Evolutionary conservation across 2,329 filamentous ascomycete genomes (phyloP), one percentile per base, ranked within the genome.

Genomic region (Chaetomium strumarium): DNA sequence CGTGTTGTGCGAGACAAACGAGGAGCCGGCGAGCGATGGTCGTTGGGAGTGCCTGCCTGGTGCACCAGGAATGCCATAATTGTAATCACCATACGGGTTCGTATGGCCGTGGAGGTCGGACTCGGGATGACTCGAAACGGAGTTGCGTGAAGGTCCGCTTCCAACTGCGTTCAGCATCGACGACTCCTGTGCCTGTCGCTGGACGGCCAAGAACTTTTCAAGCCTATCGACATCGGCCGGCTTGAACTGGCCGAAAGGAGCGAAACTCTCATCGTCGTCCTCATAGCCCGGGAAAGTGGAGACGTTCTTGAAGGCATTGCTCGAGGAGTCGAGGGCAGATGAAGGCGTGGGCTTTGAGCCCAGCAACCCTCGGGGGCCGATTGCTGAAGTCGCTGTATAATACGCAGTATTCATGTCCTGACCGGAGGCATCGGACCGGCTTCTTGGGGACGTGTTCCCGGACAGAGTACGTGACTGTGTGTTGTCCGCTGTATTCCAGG

Each of bases 401-500:
- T 75, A 75, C 36, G 74, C 63, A 30, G 71, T 66, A 16, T 71
- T 66, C 11, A 74, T 59, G 40, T 78, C 77, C 34, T 72, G 66
- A 30, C 74, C 72, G 9, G 55, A 43, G 17, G 52, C 45, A 51
- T 68, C 72, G 39, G 79, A 72, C 55, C 80, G 75, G 52, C 79
- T 74, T 40, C 76, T 76, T 3, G 84, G 83, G 13, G 84, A 86
- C 33, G 77, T 77, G 58, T 73, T 80, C 52, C 75, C 75, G 34
- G 76, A 75, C 41, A 71, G 70, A 9, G 73, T 70, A 37, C 75
- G 64, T 2, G 70, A 67, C 37, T 72, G 69, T 12, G 72, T 68
- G 38, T 67, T 69, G 42, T 81, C 78, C 20, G 73, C 68, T 54
- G 73, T 69, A 57, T 77, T 78, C 86, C 86, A 90, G 14, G 79